Evolutionary conservation across 192 early-diverging fungal species (phyloP), one percentile per base, ranked within the genome.

Genomic region (Haplosporangium gracile): DNA sequence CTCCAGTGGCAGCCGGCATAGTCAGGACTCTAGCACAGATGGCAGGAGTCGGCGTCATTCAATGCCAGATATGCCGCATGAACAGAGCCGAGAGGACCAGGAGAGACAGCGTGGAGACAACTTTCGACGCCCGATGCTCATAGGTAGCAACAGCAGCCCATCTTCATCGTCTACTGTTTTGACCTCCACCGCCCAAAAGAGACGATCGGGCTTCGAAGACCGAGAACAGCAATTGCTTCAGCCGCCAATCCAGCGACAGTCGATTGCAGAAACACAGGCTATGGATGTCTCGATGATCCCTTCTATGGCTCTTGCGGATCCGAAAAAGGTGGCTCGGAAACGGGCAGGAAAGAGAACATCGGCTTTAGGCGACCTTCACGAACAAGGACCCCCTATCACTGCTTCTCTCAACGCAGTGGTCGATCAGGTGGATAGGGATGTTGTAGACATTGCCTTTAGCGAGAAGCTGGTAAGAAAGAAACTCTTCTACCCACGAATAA

Each of bases 41-140:
- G 72, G 73, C 24, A 86, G 70, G 75, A 75, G 77, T 60, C 51
- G 84, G 43, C 75, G 84, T 26, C 84, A 86, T 53, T 86, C 84
- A 4, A 86, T 86, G 84, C 84, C 84, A 22, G 79, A 80, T 68
- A 78, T 81, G 72, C 84, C 84, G 1, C 78, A 57, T 68, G 84
- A 76, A 38, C 84, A 86, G 55, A 81, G 68, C 45, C 68, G 55
- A 57, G 84, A 81, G 57, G 84, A 81, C 53, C 84, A 70, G 9
- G 78, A 81, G 5, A 68, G 79, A 43, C 84, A 76, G 29, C 68
- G 79, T 8, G 84, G 84, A 38, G 84, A 86, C 49, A 39, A 72
- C 10, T 86, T 86, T 42, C 43, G 53, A 51, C 81, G 81, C 34
- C 79, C 84, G 6, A 81, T 86, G 84, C 51, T 86, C 49, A 1